Evolutionary conservation across 768 basidiomycete species (phyloP), one percentile per base, ranked within the genome.

Genomic region (Infundibulicybe gibba): DNA sequence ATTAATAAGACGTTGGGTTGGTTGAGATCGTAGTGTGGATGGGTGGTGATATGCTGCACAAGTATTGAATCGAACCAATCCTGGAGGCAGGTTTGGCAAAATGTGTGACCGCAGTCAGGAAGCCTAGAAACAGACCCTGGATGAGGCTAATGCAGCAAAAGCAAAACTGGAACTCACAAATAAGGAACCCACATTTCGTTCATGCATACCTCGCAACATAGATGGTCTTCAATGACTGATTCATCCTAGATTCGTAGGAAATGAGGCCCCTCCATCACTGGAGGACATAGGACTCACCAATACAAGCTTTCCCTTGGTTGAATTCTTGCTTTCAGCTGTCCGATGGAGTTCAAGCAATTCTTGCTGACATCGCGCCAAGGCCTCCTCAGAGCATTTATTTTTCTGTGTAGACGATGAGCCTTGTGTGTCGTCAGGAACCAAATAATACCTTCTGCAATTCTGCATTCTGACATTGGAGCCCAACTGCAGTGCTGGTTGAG

Each of bases 131-230:
- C 14, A 11, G 16, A 11, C n/a, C n/a, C 15, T 15, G n/a, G 31
- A 39, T 21, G 32, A 16, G 30, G 10, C 5, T 14, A n/a, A n/a
- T 20, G 15, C 32, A 14, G 31, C 4, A 25, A 32, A 32, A 16
- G n/a, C 10, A 32, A 34, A 13, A 40, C n/a, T 41, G 17, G 19
- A 9, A 67, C 79, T 30, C 45, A 81, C 79, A 66, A 61, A 49
- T 70, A 79, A 0, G 80, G 79, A 16, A 53, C 56, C 77, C 76
- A 79, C 71, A 81, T 74, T 35, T 64, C 72, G 38, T 57, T 41
- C 0, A 68, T 62, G 53, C 80, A 81, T n/a, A 81, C 68, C 43
- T 78, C 79, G 51, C 80, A 81, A 32, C 53, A 59, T 9, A 72
- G 55, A 15, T 64, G 48, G 16, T 79, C 78, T 16, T 74, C 76